Conservation (phyloP, 805 yeast species). For the Ogataea nonfermentans region DNA sequence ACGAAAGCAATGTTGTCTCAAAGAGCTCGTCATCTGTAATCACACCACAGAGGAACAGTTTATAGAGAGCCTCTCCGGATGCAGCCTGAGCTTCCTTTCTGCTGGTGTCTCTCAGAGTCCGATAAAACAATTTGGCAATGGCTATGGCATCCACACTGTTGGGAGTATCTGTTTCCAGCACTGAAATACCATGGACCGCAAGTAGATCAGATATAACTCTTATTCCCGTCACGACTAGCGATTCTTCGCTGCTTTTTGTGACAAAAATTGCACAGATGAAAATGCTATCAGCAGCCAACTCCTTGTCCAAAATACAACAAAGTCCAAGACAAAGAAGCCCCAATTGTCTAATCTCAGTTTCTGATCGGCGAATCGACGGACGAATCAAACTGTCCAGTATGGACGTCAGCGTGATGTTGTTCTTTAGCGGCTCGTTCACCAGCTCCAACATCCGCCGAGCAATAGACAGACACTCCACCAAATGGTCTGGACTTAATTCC, state of each 20-base stretch:
- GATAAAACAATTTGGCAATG: constrained; percentile 66
- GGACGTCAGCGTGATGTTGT: constrained; percentile 64
- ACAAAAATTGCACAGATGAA: constrained; percentile 68
- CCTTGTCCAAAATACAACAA: constrained; percentile 68
- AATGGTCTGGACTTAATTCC: constrained; percentile 44
- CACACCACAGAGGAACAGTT: constrained; percentile 74
- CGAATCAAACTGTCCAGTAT: constrained; percentile 72
- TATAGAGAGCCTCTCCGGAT: constrained; percentile 85
- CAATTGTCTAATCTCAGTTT: constrained; percentile 51
- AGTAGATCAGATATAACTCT: constrained; percentile 75
- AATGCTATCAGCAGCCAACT: constrained; percentile 59
- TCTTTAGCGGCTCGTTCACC: constrained; percentile 60
- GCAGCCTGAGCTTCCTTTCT: constrained; percentile 69
- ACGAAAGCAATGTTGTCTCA: constrained; percentile 67
- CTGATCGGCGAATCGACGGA: constrained; percentile 69
- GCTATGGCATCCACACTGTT: constrained; percentile 64
- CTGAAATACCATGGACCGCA: constrained; percentile 69
- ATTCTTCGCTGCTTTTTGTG: constrained; percentile 56
- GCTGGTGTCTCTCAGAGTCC: constrained; percentile 54
- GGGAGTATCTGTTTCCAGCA: constrained; percentile 51
- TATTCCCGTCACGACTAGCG: constrained; percentile 59
- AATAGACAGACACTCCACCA: constrained; percentile 63
- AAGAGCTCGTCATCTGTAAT: constrained; percentile 68
- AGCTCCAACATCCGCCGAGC: constrained; percentile 69
- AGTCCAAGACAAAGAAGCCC: constrained; percentile 79